phyloP scores from a whole-genome alignment of 1,139 yeast species.

The Kurtzmaniella quercitrusa region DNA sequence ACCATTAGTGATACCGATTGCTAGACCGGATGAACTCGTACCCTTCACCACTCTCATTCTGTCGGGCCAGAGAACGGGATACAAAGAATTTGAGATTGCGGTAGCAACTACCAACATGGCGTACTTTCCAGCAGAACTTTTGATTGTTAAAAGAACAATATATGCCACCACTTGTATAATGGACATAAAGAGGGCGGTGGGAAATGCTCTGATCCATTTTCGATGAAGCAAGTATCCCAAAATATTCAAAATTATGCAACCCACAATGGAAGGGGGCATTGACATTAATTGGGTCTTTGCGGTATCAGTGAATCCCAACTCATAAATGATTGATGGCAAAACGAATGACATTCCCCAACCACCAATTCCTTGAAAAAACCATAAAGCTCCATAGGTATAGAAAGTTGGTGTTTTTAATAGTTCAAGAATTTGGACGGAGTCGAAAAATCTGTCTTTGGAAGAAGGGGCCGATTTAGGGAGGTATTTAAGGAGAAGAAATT shows the following conservation, averaged over 20 bases:
- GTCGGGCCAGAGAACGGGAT: constrained; percentile 15
- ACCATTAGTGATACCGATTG: constrained; percentile 15
- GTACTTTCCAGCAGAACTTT: constrained; percentile 11
- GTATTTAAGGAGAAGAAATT: constrained; percentile 5
- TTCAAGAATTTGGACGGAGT: constrained; percentile 9
- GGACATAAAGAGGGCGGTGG: constrained; percentile 11
- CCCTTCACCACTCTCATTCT: constrained; percentile 14
- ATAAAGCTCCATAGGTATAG: constrained; percentile 14
- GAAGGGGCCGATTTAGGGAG: constrained; percentile 12
- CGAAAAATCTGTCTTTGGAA: constrained; percentile 10
- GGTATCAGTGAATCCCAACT: constrained; percentile 20
- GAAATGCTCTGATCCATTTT: constrained; percentile 10
- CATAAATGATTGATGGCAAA: constrained; percentile 19
- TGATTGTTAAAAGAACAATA: constrained; percentile 9
- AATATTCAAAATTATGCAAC: constrained; percentile 12
- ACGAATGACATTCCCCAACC: constrained; percentile 23
- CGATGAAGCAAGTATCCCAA: constrained; percentile 11
- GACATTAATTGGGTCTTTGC: constrained; percentile 15
- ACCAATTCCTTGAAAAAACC: constrained; percentile 21
- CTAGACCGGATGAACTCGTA: constrained; percentile 13
- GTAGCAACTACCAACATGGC: constrained; percentile 14
- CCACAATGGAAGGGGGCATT: constrained; percentile 15
- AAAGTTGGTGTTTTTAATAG: constrained; percentile 13
- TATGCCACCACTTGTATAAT: constrained; percentile 13
- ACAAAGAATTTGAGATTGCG: constrained; percentile 13